These are phyloP conservation scores for Blastocystis sp. DNA, from an alignment of 352 stramenopile genomes.

Conservation along the genomic window DNA sequence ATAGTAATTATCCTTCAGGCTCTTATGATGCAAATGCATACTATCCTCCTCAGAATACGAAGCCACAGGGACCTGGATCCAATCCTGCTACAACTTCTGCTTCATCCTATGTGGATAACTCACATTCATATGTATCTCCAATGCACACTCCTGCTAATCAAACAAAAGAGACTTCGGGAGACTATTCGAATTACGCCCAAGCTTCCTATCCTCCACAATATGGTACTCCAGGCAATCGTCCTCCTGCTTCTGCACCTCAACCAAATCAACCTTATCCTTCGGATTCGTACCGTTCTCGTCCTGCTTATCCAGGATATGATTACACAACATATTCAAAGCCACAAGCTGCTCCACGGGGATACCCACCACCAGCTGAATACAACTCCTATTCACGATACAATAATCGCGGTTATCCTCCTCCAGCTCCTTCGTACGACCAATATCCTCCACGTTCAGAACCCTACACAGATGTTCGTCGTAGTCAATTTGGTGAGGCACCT, in stretches of 20 bases:
- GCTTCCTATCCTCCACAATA: background rate
- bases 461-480: background rate
- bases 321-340: background rate
- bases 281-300: background rate
- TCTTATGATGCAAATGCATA: constrained; percentile 27
- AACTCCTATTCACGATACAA: background rate
- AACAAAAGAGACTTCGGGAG: background rate
- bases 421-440: background rate
- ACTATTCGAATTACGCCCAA: constrained; percentile 23
- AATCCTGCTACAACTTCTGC: background rate
- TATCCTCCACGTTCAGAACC: background rate
- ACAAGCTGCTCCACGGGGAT: background rate
- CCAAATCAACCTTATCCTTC: background rate
- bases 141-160: background rate
- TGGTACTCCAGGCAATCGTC: background rate
- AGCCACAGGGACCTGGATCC: background rate
- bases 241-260: background rate
- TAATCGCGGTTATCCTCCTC: background rate
- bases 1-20: constrained; percentile 14
- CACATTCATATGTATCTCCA: background rate
- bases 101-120: background rate
- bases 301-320: background rate
- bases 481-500: background rate
- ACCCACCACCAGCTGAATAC: background rate
- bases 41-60: constrained; percentile 9